Evolutionary conservation across 257 asterid species (phyloP), one percentile per base, ranked within the genome.

Genomic region (Lantana camara): DNA sequence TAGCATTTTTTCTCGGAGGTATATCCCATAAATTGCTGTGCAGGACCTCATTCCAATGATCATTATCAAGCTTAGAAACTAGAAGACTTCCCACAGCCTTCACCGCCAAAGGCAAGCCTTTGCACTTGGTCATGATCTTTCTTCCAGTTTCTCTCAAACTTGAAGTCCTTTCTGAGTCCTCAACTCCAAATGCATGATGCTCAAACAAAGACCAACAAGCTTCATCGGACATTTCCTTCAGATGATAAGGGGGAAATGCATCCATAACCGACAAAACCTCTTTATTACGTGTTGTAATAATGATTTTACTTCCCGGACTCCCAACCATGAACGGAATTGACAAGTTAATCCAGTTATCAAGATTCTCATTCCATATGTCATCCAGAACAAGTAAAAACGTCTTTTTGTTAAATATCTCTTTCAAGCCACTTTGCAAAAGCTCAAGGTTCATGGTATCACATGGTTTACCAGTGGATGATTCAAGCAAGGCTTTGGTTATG

Each of bases 21-120:
- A 82, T 64, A 68, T 82, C 81, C 85, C 88, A 79, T 51, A 74
- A 47, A 23, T 66, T 71, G 72, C 82, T 79, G 37, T 60, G 61
- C 75, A 79, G 68, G 40, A 82, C 56, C 40, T 65, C 75, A 63
- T 51, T 63, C 88, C 85, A 82, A 23, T 73, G 68, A 45, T 45
- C 73, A 19, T 15, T 40, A 27, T 76, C 77, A 41, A 71, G 50
- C 71, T 74, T 82, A 21, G 70, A 79, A 56, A 58, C 60, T 75
- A 82, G 63, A 64, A 72, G 54, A 20, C 85, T 77, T 42, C 77
- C 83, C 22, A 82, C 64, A 29, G 79, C 63, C 78, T 79, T 82
- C 64, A 71, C 77, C 7, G 88, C 85, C 77, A 79, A 66, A 64
- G 88, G 83, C 79, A 79, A 72, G 54, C 83, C 88, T 69, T 68